A percentile compares a stretch with the other conserved stretches of the same genome.
These are phyloP conservation scores for Citrus cavaleriei DNA, from an alignment of 345 rosid species.

Conservation along the genomic window DNA sequence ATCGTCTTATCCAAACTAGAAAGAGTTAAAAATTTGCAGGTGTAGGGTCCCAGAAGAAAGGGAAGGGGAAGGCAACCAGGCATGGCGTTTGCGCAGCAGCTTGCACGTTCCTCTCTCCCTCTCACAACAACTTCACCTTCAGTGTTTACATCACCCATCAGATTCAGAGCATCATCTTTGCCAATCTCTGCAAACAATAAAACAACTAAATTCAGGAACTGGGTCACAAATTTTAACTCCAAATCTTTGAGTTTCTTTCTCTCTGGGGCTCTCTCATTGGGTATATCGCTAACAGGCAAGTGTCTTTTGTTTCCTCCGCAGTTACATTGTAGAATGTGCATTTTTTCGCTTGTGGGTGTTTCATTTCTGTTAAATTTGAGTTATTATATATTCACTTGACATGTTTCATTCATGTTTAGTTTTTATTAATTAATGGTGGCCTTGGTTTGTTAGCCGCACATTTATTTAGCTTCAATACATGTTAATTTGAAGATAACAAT, in stretches of 20 bases:
- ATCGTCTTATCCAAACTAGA: constrained; percentile 2
- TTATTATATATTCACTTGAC: neutral
- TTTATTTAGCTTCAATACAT: neutral
- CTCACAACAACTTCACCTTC: constrained; percentile 9
- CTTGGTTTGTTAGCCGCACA: neutral
- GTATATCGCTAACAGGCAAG: constrained; percentile 57
- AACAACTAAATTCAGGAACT: constrained; percentile 16
- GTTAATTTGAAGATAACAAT: neutral
- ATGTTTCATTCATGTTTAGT: neutral
- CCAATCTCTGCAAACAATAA: constrained; percentile 14
- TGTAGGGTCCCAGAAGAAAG: constrained; percentile 8
- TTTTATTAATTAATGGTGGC: neutral
- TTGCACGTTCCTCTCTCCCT: constrained; percentile 20
- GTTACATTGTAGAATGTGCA: neutral
- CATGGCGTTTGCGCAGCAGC: constrained; percentile 32
- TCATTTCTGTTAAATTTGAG: neutral
- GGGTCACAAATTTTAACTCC: constrained; percentile 42
- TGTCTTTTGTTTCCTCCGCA: neutral
- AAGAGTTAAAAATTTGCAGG: neutral
- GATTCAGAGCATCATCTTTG: constrained; percentile 15
- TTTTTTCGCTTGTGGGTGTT: neutral
- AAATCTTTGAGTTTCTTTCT: constrained; percentile 52
- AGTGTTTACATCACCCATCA: constrained; percentile 12
- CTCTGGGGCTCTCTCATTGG: constrained; percentile 66
- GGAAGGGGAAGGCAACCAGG: neutral